These are phyloP conservation scores for Crithidia acanthocephali DNA, from an alignment of 208 protist genomes.

Conservation along the genomic window DNA sequence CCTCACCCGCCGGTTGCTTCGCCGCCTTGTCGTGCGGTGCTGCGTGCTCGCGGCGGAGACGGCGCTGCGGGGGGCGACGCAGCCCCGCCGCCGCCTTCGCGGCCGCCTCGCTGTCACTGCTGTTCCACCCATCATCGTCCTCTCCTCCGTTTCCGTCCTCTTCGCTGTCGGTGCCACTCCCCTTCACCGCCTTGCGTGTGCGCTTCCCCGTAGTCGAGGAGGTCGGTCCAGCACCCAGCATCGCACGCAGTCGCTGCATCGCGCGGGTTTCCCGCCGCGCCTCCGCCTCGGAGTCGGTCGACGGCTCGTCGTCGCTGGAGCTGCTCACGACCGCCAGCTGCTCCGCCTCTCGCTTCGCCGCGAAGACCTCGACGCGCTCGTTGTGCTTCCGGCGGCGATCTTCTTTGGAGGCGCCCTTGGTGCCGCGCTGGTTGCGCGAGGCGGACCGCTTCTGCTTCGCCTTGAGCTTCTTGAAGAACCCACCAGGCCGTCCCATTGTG, in stretches of 20 bases:
- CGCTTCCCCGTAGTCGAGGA: conserved; percentile 7
- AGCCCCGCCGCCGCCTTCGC: conserved; percentile 1
- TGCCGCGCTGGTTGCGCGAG: conserved; percentile 59
- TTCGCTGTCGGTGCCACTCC: not conserved
- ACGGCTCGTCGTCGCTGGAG: conserved; percentile 66
- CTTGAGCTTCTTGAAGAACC: conserved; percentile 87
- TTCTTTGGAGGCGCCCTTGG: conserved; percentile 83
- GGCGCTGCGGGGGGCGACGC: conserved; percentile 6
- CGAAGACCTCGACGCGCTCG: conserved; percentile 74
- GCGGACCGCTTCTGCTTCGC: conserved; percentile 67
- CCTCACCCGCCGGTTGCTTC: too few species aligned
- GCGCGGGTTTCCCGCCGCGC: conserved; percentile 34
- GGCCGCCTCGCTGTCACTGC: conserved; percentile 15
- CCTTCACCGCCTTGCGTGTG: not conserved
- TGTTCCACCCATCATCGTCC: conserved; percentile 10
- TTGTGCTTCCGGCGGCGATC: conserved; percentile 71
- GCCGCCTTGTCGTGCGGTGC: too few species aligned
- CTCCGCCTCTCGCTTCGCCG: conserved; percentile 76
- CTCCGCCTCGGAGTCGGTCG: conserved; percentile 69
- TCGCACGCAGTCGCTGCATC: conserved; percentile 40
- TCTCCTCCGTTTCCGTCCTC: not conserved
- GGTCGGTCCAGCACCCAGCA: conserved; percentile 41
- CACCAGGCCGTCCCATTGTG: conserved; percentile 73
- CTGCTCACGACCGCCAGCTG: conserved; percentile 77
- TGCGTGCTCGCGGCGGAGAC: conserved; percentile 1